Conservation (phyloP, 148 eudicot species). For the Chenopodium formosanum region DNA sequence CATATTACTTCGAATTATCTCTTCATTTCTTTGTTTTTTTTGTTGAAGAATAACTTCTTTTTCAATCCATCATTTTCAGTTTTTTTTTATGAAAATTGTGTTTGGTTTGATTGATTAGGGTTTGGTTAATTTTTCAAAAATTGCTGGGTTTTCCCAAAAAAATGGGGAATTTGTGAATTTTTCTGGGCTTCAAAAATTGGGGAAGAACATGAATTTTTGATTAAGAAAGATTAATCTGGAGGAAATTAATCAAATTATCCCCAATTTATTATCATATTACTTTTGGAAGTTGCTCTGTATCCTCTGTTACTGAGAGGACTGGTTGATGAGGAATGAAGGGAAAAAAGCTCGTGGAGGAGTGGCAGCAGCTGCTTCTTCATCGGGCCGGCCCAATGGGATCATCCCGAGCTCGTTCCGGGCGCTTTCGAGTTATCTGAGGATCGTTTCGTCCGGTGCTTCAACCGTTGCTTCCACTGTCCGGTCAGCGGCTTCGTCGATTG, state of each 20-base stretch:
- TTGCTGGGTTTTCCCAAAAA: neutral
- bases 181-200: neutral
- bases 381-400: slow-evolving; percentile 52
- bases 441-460: slow-evolving; percentile 83
- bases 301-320: slow-evolving; percentile 8
- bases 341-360: slow-evolving; percentile 41
- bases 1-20: neutral
- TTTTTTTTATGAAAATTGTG: neutral
- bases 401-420: slow-evolving; percentile 61
- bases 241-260: neutral
- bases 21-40: neutral
- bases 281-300: neutral
- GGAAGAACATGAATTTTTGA: slow-evolving; percentile 31
- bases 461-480: slow-evolving; percentile 68
- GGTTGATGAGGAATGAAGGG: slow-evolving; percentile 68
- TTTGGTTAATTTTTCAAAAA: neutral
- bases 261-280: neutral
- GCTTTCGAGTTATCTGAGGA: slow-evolving; percentile 63
- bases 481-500: slow-evolving; percentile 74
- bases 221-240: slow-evolving; percentile 10
- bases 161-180: slow-evolving; percentile 1
- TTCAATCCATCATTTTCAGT: neutral
- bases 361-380: slow-evolving; percentile 12
- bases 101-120: neutral
- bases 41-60: neutral